Conservation (phyloP, 106 monocot genomes). For the Dendrobium officinale region DNA sequence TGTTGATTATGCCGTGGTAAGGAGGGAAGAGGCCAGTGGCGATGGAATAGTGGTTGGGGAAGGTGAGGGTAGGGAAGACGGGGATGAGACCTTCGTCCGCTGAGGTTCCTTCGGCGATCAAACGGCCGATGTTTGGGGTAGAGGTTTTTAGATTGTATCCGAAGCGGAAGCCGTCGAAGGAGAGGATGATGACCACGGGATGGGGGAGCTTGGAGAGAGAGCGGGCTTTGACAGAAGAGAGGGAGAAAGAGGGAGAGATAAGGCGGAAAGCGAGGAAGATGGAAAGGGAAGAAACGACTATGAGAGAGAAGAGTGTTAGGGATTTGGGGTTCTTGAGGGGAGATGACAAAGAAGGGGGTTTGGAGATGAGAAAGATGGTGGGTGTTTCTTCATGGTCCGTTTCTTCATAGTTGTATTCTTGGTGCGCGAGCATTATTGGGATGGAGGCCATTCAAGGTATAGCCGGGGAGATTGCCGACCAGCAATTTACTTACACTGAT, state of each 20-base stretch:
- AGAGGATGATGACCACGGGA: slow-evolving; percentile 57
- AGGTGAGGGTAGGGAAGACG: slow-evolving; percentile 76
- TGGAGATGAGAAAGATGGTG: not conserved
- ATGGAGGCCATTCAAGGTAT: not conserved
- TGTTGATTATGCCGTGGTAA: slow-evolving; percentile 76
- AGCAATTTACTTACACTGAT: no score
- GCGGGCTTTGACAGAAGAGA: slow-evolving; percentile 11
- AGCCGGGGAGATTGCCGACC: no score
- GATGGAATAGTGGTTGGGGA: slow-evolving; percentile 91
- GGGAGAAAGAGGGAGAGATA: slow-evolving; percentile 12
- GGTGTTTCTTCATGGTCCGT: no score
- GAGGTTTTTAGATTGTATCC: slow-evolving; percentile 72
- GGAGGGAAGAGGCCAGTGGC: slow-evolving; percentile 69
- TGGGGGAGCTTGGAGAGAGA: slow-evolving; percentile 26
- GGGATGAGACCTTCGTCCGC: slow-evolving; percentile 58
- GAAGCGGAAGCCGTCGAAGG: slow-evolving; percentile 75
- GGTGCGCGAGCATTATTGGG: not conserved
- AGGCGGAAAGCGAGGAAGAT: slow-evolving; percentile 11
- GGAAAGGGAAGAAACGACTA: slow-evolving; percentile 21
- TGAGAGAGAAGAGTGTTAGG: not conserved
- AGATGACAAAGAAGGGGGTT: not conserved
- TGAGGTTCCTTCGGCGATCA: slow-evolving; percentile 54
- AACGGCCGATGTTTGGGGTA: slow-evolving; percentile 58
- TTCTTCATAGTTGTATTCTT: not conserved
- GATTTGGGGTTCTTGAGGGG: not conserved